Conservation (phyloP, 129 eudicot genomes). For the Pulicaria dysenterica region DNA sequence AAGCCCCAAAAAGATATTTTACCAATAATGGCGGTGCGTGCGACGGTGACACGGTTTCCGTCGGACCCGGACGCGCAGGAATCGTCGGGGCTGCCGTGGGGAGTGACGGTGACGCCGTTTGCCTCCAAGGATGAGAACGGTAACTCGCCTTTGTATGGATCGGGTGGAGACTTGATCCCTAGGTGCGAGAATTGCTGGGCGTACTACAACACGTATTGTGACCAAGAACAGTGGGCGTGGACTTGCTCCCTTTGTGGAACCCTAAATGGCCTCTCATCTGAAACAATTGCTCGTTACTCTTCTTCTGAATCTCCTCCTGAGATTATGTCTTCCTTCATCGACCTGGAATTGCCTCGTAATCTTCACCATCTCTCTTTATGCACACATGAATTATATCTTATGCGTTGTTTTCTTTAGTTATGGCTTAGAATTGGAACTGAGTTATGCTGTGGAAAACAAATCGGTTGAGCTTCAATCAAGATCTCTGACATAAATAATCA, state of each 20-base stretch:
- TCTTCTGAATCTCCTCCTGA: conserved; percentile 59
- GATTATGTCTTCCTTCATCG: conserved; percentile 72
- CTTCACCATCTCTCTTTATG: conserved; percentile 14
- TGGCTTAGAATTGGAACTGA: background rate
- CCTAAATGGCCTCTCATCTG: conserved; percentile 67
- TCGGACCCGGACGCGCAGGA: conserved; percentile 65
- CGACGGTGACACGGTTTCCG: conserved; percentile 77
- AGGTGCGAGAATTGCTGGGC: conserved; percentile 97
- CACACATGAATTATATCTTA: background rate
- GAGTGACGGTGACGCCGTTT: conserved; percentile 82
- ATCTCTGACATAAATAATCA: background rate
- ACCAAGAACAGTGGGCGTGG: conserved; percentile 95
- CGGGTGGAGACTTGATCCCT: conserved; percentile 75
- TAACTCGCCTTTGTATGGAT: conserved; percentile 83
- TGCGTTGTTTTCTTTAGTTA: conserved; percentile 16
- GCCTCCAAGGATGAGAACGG: conserved; percentile 85
- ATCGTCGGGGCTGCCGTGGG: conserved; percentile 87
- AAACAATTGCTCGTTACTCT: conserved; percentile 60
- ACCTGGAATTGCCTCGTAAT: conserved; percentile 86
- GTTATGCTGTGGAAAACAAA: background rate
- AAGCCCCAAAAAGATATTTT: background rate
- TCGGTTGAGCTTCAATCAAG: conserved; percentile 20
- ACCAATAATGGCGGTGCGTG: conserved; percentile 74
- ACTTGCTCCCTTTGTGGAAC: conserved; percentile 84
- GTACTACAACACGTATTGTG: conserved; percentile 88